These are phyloP conservation scores for Castanea crenata DNA, from an alignment of 306 rosid genomes.

Conservation along the genomic window DNA sequence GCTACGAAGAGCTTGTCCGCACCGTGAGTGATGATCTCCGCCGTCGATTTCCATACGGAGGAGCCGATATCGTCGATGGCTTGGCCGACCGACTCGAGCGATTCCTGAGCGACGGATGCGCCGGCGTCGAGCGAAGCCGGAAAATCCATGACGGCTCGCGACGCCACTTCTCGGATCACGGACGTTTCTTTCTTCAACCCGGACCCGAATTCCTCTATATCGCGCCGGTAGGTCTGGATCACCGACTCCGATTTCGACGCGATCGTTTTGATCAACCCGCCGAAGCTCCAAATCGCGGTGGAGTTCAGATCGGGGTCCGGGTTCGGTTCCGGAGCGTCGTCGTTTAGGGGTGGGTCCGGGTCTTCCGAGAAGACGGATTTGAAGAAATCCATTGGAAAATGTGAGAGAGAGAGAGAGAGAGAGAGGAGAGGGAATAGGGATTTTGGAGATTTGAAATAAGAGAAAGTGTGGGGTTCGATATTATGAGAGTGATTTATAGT, in stretches of 20 bases:
- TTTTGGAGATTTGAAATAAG: not conserved
- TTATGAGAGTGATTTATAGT: not conserved
- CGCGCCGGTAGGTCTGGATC: constrained; percentile 70
- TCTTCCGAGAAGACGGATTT: constrained; percentile 69
- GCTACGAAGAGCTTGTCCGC: constrained; percentile 52
- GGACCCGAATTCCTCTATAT: constrained; percentile 80
- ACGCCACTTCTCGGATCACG: constrained; percentile 80
- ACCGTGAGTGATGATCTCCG: constrained; percentile 77
- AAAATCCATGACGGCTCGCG: constrained; percentile 85
- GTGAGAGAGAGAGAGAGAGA: not conserved
- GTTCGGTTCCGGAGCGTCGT: not conserved
- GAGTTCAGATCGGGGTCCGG: not conserved
- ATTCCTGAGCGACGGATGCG: constrained; percentile 88
- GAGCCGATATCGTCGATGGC: constrained; percentile 89
- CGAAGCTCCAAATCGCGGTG: constrained; percentile 66
- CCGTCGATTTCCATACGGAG: constrained; percentile 90
- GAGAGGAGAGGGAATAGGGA: not conserved
- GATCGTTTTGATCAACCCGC: constrained; percentile 65
- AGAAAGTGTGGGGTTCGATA: not conserved
- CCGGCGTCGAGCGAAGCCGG: constrained; percentile 79
- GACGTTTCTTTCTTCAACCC: constrained; percentile 70
- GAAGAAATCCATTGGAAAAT: constrained; percentile 51
- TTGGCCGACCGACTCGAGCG: constrained; percentile 91
- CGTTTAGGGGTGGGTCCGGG: constrained; percentile 14
- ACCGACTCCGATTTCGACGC: constrained; percentile 77